Conservation (phyloP, 1,139 yeast species). For the Geotrichum histeridarum region DNA sequence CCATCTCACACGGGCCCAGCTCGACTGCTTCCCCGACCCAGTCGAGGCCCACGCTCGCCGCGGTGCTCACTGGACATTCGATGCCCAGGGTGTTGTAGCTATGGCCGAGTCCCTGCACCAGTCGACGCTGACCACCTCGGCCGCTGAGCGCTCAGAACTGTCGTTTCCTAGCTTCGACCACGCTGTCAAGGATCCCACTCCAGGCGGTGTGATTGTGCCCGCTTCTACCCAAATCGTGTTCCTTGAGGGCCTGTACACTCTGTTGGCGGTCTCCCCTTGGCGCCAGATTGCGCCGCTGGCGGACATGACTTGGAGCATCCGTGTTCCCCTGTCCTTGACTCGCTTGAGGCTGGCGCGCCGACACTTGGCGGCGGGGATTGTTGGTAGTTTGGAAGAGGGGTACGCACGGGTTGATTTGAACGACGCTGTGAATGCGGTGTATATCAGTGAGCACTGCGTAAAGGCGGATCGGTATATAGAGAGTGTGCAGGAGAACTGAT, state of each 20-base stretch:
- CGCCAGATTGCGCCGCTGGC: constrained; percentile 29
- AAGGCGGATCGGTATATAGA: constrained; percentile 29
- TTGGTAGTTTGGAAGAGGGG: constrained; percentile 52
- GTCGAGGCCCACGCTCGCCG: constrained; percentile 56
- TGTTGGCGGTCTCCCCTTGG: constrained; percentile 40
- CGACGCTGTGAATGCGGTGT: constrained; percentile 63
- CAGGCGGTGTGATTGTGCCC: constrained; percentile 45
- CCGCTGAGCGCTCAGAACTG: neutral
- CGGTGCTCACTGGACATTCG: constrained; percentile 85
- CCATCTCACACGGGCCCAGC: constrained; percentile 57
- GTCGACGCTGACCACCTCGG: neutral
- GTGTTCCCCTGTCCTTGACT: constrained; percentile 46
- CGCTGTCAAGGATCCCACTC: constrained; percentile 53
- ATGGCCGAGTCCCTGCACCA: constrained; percentile 31
- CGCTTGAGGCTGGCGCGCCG: constrained; percentile 60
- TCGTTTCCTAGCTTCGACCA: constrained; percentile 71
- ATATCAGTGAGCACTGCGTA: constrained; percentile 46
- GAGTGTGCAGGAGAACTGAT: constrained; percentile 22
- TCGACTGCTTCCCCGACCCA: constrained; percentile 51
- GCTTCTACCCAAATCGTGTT: constrained; percentile 46
- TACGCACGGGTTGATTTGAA: constrained; percentile 58
- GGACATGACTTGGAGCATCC: constrained; percentile 39
- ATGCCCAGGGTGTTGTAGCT: constrained; percentile 47
- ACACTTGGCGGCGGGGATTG: constrained; percentile 69
- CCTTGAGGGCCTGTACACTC: constrained; percentile 49